phyloP scores from a whole-genome alignment of 2,329 filamentous ascomycete genomes.

The Colletotrichum lini region DNA sequence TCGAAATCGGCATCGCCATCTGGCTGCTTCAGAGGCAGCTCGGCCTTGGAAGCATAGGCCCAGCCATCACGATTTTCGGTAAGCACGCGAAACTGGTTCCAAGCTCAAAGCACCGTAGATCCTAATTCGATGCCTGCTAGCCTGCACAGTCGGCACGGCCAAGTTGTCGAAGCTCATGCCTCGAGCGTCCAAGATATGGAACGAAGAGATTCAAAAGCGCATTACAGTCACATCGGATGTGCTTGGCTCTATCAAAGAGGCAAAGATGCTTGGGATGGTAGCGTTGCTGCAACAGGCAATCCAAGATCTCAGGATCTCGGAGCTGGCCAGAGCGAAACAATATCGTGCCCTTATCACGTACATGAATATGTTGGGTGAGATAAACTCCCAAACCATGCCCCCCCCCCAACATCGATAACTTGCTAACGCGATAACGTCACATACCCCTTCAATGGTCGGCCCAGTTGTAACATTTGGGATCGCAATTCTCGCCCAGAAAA shows the following conservation, averaged over 20 bases:
- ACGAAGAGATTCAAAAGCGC: conserved; percentile 49
- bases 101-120: neutral
- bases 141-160: conserved; percentile 47
- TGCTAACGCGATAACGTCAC: conserved; percentile 12
- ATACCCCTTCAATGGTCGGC: conserved; percentile 37
- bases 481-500: conserved; percentile 35
- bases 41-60: conserved; percentile 51
- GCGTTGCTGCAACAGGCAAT: conserved; percentile 42
- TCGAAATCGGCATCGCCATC: conserved; percentile 51
- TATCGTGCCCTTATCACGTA: conserved; percentile 42
- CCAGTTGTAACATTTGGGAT: conserved; percentile 45
- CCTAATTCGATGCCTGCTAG: conserved; percentile 18
- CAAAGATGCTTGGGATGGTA: conserved; percentile 51
- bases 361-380: conserved; percentile 34
- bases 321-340: conserved; percentile 44
- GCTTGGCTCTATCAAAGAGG: conserved; percentile 49
- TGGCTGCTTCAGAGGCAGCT: conserved; percentile 51
- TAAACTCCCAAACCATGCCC: rapidly evolving
- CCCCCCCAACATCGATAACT: conserved; percentile 9
- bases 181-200: conserved; percentile 48
- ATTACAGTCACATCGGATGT: conserved; percentile 48
- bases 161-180: conserved; percentile 47
- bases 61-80: conserved; percentile 51
- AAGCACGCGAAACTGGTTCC: neutral
- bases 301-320: conserved; percentile 40